Conservation (phyloP, 2,329 filamentous ascomycete species). For the Pyricularia grisea region DNA sequence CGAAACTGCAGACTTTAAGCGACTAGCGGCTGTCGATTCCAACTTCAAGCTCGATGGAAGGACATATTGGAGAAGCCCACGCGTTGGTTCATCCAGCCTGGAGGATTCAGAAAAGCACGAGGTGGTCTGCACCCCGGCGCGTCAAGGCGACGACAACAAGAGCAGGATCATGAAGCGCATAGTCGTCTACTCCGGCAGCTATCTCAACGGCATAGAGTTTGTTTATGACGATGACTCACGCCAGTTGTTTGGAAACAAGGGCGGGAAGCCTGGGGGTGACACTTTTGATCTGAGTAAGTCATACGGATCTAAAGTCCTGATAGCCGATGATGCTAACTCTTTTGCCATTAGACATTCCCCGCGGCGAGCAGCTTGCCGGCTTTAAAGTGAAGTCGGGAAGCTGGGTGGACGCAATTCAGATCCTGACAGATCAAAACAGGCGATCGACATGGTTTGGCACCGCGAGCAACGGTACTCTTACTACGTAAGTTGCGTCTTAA, state of each 20-base stretch:
- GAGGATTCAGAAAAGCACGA: constrained; percentile 62
- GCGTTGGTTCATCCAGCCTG: constrained; percentile 63
- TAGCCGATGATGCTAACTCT: not conserved
- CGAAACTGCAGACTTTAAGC: constrained; percentile 67
- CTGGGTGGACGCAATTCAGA: constrained; percentile 83
- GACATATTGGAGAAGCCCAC: constrained; percentile 65
- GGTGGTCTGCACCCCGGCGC: constrained; percentile 62
- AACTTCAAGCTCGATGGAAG: constrained; percentile 59
- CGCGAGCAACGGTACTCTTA: constrained; percentile 65
- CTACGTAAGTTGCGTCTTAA: not conserved
- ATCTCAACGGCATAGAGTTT: constrained; percentile 83
- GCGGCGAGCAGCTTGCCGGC: constrained; percentile 78
- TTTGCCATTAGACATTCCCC: constrained; percentile 55
- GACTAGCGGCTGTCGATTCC: constrained; percentile 61
- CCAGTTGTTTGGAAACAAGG: constrained; percentile 78
- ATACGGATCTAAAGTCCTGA: not conserved
- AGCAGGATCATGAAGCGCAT: constrained; percentile 63
- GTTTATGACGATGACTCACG: constrained; percentile 78
- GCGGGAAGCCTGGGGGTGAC: constrained; percentile 59
- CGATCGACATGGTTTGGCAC: constrained; percentile 83
- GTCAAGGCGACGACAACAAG: constrained; percentile 25
- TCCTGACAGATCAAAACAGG: constrained; percentile 81
- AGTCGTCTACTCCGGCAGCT: constrained; percentile 65
- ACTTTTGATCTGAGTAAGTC: constrained; percentile 67
- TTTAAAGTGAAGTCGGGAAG: constrained; percentile 73